Evolutionary conservation across 2,329 filamentous ascomycete species (phyloP).

Genomic region (Cercospora citrullina): DNA sequence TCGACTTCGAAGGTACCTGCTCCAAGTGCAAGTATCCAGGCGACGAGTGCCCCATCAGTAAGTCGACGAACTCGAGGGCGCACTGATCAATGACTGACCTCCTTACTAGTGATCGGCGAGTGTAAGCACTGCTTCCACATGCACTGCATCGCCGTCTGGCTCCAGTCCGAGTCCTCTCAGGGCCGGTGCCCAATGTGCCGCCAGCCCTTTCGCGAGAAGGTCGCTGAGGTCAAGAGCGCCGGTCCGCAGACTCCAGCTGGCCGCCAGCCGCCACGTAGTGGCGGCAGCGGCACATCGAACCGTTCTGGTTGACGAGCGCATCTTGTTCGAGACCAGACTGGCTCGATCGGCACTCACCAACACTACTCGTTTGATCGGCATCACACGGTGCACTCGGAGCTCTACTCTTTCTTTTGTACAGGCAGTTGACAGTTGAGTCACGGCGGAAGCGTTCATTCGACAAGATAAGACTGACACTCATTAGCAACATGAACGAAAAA

Average conservation of each 20-base stretch:
- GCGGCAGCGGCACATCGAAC: background rate
- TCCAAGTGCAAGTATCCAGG: constrained; percentile 97
- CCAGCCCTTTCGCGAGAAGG: constrained; percentile 58
- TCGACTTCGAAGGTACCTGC: constrained; percentile 96
- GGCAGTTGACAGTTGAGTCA: background rate
- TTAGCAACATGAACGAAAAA: background rate
- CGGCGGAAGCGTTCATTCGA: background rate
- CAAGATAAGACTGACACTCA: background rate
- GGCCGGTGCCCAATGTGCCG: constrained; percentile 98
- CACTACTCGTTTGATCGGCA: background rate
- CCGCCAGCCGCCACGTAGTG: background rate
- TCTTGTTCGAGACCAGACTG: background rate
- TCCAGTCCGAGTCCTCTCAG: constrained; percentile 89
- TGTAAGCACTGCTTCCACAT: constrained; percentile 98
- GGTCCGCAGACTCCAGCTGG: constrained; percentile 17
- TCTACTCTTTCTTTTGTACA: background rate
- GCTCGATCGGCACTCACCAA: background rate
- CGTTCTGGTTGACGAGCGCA: background rate
- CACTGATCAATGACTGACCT: constrained; percentile 20
- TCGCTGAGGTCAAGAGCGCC: constrained; percentile 25
- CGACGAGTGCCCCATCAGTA: constrained; percentile 89
- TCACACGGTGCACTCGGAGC: background rate
- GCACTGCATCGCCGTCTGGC: constrained; percentile 96
- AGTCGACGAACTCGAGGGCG: constrained; percentile 40
- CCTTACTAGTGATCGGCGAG: constrained; percentile 76